Evolutionary conservation across 257 asterid species (phyloP).

Genomic region (Capsicum pubescens): DNA sequence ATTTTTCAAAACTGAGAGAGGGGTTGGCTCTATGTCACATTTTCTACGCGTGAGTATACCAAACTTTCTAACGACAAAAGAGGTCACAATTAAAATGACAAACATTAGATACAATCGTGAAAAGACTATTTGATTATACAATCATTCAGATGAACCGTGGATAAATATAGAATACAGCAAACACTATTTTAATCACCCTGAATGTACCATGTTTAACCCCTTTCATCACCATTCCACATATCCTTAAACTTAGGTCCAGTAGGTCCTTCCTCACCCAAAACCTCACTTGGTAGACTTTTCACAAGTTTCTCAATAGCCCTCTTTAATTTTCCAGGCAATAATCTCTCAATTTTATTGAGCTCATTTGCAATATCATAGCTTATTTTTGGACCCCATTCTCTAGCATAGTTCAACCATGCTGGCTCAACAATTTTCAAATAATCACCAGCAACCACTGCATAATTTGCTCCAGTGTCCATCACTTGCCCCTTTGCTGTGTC

Average conservation of each 20-base stretch:
- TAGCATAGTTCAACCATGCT: constrained; percentile 65
- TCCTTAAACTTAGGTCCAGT: constrained; percentile 84
- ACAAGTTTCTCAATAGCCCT: constrained; percentile 49
- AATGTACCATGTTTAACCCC: constrained; percentile 29
- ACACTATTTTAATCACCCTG: background rate
- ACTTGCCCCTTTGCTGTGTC: constrained; percentile 53
- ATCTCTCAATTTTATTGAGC: constrained; percentile 50
- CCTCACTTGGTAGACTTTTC: constrained; percentile 63
- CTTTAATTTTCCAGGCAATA: constrained; percentile 63
- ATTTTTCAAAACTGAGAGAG: too few species aligned
- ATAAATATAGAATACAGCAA: too few species aligned
- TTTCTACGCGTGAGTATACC: too few species aligned
- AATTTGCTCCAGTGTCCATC: constrained; percentile 55
- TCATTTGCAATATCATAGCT: constrained; percentile 59
- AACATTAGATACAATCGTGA: background rate
- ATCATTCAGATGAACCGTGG: background rate
- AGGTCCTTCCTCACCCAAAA: constrained; percentile 86
- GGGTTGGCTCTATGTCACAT: too few species aligned
- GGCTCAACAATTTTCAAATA: constrained; percentile 57
- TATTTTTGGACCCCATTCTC: constrained; percentile 86
- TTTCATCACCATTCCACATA: constrained; percentile 83
- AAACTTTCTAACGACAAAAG: background rate
- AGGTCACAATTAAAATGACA: background rate
- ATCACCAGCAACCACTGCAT: constrained; percentile 48
- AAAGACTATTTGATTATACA: background rate